Evolutionary conservation across 176 grass and related monocot genomes (phyloP), one percentile per base, ranked within the genome.

Genomic region (Oryza officinalis): DNA sequence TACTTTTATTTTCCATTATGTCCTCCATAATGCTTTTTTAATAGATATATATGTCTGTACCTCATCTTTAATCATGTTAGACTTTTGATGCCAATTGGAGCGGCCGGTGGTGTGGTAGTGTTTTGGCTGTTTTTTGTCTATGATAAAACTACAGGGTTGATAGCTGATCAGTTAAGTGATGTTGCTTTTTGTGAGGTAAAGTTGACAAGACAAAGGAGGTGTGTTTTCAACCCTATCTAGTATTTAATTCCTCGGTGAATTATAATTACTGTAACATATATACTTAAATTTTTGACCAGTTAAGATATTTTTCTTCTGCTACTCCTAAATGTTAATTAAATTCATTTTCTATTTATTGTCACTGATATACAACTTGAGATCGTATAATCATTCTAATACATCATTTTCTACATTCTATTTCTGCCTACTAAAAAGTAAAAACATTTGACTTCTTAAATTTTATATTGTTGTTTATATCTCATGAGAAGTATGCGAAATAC

Each of bases 71-170:
- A 18, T 22, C 8, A 49, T 80, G 76, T 14, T 20, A 25, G 1
- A 65, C 50, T 76, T 88, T 74, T 80, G 6, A 75, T 79, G 27
- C 61, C 69, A 68, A 67, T 84, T 84, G 81, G 61, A 4, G 60
- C 45, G n/a, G 54, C 68, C 59, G 20, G 54, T n/a, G 47, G 77
- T 80, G 63, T 61, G 57, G 73, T 46, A 83, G 41, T 25, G 49
- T 83, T 46, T 11, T 61, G 57, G 22, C 57, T 61, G 64, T 68
- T 60, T 32, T 78, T 33, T 80, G 50, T 74, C 30, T 46, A 30
- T 77, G 80, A 61, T 74, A 84, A 79, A 80, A 13, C 8, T 61
- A 61, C 69, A 73, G 20, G 3, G 20, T 18, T 69, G 30, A 66
- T 33, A 54, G 27, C 43, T 65, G 66, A 23, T 80, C 50, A 79